Percentiles rank a stretch among this genome's conserved stretches.
Evolutionary conservation across 495 filamentous ascomycete genomes (phyloP).

Genomic region (Aspergillus bertholletiae): DNA sequence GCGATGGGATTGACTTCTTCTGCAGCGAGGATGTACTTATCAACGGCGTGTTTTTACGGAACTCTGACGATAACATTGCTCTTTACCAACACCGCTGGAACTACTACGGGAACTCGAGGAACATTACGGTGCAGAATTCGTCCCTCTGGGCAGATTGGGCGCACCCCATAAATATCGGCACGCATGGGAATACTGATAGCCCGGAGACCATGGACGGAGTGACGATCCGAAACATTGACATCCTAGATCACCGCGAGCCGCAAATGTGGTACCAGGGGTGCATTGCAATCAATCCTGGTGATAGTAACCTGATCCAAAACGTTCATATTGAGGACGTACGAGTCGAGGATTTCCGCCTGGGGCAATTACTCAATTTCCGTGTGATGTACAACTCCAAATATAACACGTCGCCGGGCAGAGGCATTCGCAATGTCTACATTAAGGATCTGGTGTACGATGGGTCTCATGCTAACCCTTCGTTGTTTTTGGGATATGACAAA

Average conservation of each 20-base stretch:
- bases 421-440: slow-evolving; percentile 12
- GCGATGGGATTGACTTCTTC: slow-evolving; percentile 18
- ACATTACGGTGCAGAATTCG: slow-evolving; percentile 14
- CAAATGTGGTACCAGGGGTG: slow-evolving; percentile 17
- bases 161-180: slow-evolving; percentile 16
- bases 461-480: slow-evolving; percentile 5
- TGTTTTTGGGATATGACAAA: slow-evolving; percentile 12
- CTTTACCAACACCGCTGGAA: slow-evolving; percentile 14
- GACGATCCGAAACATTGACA: slow-evolving; percentile 12
- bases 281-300: slow-evolving; percentile 12
- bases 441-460: slow-evolving; percentile 8
- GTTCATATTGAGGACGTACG: slow-evolving; percentile 12
- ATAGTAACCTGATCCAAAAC: slow-evolving; percentile 10
- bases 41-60: slow-evolving; percentile 13
- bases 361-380: slow-evolving; percentile 15
- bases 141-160: slow-evolving; percentile 4
- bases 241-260: slow-evolving; percentile 12
- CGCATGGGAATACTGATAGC: slow-evolving; percentile 10
- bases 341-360: slow-evolving; percentile 9
- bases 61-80: slow-evolving; percentile 17
- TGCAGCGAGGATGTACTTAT: slow-evolving; percentile 8
- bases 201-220: slow-evolving; percentile 10
- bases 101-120: slow-evolving; percentile 10
- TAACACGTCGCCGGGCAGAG: slow-evolving; percentile 12
- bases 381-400: slow-evolving; percentile 17